Evolutionary conservation across 2,329 filamentous ascomycete species (phyloP).

Genomic region (Magnaporthales sp.): DNA sequence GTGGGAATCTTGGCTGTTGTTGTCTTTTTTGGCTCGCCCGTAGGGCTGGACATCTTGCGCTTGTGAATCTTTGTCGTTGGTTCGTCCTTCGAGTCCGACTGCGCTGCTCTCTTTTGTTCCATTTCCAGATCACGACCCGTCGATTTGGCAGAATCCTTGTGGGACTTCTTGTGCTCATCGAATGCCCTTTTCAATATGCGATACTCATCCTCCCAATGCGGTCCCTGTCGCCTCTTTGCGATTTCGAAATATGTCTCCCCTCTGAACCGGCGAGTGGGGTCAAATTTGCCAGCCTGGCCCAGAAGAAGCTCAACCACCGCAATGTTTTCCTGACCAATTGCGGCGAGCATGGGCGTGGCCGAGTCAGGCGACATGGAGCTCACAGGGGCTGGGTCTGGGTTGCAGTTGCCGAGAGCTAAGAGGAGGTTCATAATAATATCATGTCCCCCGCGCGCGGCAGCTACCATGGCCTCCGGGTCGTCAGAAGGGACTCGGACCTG

Average conservation of each 20-base stretch:
- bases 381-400: slow-evolving; percentile 61
- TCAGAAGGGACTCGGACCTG: slow-evolving; percentile 52
- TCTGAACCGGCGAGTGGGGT: slow-evolving; percentile 69
- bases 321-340: slow-evolving; percentile 82
- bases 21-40: slow-evolving; percentile 36
- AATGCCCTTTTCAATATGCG: slow-evolving; percentile 70
- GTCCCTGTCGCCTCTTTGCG: slow-evolving; percentile 71
- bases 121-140: slow-evolving; percentile 31
- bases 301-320: slow-evolving; percentile 76
- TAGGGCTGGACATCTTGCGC: slow-evolving; percentile 39
- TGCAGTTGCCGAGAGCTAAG: slow-evolving; percentile 56
- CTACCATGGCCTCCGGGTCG: slow-evolving; percentile 82
- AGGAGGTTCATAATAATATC: slow-evolving; percentile 76
- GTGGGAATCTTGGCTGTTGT: slow-evolving; percentile 23
- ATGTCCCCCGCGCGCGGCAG: slow-evolving; percentile 86
- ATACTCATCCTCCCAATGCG: slow-evolving; percentile 84
- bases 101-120: slow-evolving; percentile 32
- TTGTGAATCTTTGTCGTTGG: slow-evolving; percentile 27
- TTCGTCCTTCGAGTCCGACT: slow-evolving; percentile 37
- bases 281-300: slow-evolving; percentile 61
- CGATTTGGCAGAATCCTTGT: slow-evolving; percentile 37
- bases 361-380: slow-evolving; percentile 54
- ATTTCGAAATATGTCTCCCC: slow-evolving; percentile 83
- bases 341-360: slow-evolving; percentile 87
- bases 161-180: slow-evolving; percentile 50